Conservation (phyloP, 148 eudicot species). For the Amaranthus palmeri region DNA sequence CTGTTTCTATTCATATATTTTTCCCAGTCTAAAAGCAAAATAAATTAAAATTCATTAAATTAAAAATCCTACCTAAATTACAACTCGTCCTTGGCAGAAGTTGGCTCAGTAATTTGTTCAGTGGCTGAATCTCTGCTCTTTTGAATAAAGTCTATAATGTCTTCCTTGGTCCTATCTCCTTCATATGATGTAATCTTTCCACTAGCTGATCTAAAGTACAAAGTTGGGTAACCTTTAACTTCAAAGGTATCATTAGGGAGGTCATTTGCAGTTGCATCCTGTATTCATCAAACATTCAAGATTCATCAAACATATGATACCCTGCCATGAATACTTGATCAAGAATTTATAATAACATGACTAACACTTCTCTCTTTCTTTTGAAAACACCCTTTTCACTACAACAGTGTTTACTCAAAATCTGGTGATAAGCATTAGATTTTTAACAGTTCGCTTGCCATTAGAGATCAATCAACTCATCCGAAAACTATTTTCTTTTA, state of each 20-base stretch:
- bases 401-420: background rate
- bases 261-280: conserved; percentile 55
- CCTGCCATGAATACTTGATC: background rate
- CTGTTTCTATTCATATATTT: background rate
- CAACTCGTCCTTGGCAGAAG: conserved; percentile 34
- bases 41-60: background rate
- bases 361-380: background rate
- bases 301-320: background rate
- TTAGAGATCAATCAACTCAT: background rate
- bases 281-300: conserved; percentile 6
- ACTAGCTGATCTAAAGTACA: conserved; percentile 35
- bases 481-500: background rate
- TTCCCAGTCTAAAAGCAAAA: background rate
- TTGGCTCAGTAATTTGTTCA: conserved; percentile 13
- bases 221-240: conserved; percentile 41
- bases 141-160: conserved; percentile 32
- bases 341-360: background rate
- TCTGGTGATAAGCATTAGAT: background rate
- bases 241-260: conserved; percentile 35
- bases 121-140: conserved; percentile 29
- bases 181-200: conserved; percentile 30
- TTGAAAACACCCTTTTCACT: background rate
- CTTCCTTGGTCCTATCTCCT: conserved; percentile 36
- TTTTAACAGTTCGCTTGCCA: background rate
- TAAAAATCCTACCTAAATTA: conserved; percentile 18